phyloP scores from a whole-genome alignment of 1,284 basidiomycete genomes.

The Ceratobasidium sp. region DNA sequence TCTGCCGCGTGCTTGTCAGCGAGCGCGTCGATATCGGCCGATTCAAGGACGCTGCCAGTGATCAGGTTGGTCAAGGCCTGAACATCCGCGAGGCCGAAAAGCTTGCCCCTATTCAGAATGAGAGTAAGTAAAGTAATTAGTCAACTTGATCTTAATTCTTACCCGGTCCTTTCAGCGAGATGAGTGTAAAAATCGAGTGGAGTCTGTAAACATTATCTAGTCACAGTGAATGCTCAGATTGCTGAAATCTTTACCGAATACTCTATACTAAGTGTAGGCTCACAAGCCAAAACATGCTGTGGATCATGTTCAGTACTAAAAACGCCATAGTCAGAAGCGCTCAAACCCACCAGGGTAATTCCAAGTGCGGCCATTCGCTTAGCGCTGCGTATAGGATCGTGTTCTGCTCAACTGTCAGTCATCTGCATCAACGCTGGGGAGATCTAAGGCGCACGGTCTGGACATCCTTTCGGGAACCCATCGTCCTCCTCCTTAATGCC shows the following conservation, averaged over 20 bases:
- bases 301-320: not conserved
- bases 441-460: not conserved
- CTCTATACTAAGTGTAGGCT: not conserved
- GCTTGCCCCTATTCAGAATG: not conserved
- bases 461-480: not conserved
- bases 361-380: not conserved
- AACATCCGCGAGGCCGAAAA: not conserved
- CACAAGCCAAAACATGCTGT: slow-evolving; percentile 1
- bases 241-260: not conserved
- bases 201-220: not conserved
- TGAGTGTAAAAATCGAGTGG: not conserved
- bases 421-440: not conserved
- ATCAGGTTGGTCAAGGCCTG: not conserved
- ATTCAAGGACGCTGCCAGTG: not conserved
- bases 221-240: not conserved
- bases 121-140: not conserved
- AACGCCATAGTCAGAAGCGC: not conserved
- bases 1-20: not conserved
- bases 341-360: not conserved
- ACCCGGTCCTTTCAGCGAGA: not conserved
- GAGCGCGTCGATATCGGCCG: not conserved
- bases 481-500: not conserved
- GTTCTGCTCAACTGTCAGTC: not conserved
- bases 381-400: not conserved
- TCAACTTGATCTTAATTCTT: not conserved